Evolutionary conservation across 164 flowering plant genomes (phyloP).

Genomic region (Magnolia kwangsiensis): DNA sequence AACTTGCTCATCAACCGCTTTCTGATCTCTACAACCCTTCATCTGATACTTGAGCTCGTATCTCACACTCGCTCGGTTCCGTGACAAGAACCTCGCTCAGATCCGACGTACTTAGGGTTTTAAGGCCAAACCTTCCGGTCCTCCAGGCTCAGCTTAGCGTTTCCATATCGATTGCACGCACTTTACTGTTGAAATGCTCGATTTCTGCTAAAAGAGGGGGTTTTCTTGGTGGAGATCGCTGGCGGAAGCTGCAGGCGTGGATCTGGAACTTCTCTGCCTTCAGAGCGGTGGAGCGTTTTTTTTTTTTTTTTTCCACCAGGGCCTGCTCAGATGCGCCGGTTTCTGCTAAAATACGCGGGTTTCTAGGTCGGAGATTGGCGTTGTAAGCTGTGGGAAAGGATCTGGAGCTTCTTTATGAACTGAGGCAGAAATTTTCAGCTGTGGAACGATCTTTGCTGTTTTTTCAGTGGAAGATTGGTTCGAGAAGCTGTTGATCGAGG

Average conservation of each 20-base stretch:
- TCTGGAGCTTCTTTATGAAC: background rate
- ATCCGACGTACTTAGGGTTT: background rate
- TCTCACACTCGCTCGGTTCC: background rate
- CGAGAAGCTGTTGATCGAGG: background rate
- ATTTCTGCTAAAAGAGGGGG: background rate
- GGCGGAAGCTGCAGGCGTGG: background rate
- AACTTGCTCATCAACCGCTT: background rate
- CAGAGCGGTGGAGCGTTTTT: background rate
- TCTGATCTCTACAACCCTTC: background rate
- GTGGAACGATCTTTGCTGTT: background rate
- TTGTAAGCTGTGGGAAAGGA: background rate
- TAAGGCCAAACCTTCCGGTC: background rate
- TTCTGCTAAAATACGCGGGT: background rate
- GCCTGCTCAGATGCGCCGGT: background rate
- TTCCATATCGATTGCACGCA: background rate
- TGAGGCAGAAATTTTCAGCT: background rate
- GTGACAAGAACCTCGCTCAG: background rate
- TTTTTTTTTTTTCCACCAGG: background rate
- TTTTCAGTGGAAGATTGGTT: background rate
- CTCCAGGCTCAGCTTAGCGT: background rate
- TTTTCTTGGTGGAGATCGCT: background rate
- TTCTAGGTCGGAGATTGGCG: background rate
- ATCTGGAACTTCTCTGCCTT: background rate
- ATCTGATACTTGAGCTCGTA: background rate
- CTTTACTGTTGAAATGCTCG: background rate